Base-by-base conservation (phyloP, 257 asterid species). In the Hygrophila difformis region DNA sequence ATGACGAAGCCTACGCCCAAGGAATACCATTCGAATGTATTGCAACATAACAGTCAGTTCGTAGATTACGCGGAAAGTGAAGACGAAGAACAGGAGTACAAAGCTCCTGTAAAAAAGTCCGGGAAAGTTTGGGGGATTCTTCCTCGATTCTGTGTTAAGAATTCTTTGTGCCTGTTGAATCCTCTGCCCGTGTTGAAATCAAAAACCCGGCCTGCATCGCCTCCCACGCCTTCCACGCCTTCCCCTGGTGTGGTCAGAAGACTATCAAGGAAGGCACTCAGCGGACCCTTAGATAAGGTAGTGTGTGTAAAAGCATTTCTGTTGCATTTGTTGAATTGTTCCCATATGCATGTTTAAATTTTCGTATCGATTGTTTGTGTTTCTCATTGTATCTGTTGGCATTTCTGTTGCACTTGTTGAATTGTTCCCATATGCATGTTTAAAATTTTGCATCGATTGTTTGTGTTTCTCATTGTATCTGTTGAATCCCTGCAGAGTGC, bases 221-320 rank as follows among this genome's bases (percentile, higher is more conserved):
- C 31, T 26, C 31, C 31, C 4, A 26, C 76, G 8, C 33, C 73
- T 21, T 75, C 87, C 18, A 59, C 74, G 8, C 77, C 93, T 60
- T 41, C 78, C 4, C 59, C 55, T 8, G 59, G 22, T 35, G 81
- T 77, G 4, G 68, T 68, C 52, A 60, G 70, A 26, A 67, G 85
- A 68, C 47, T 81, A 35, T 50, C 81, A n/a, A 74, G 93, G 70
- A 82, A 69, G 44, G 79, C 96, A 0, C 77, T 62, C 37, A 91
- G 99, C 62, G 99, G 99, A 47, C 96, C 99, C 49, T 76, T 91
- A 21, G 84, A 77, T 43, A 82, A 80, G 95, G 95, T 85, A 65
- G 10, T 37, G 21, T 60, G 23, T 37, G 13, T 18, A 0, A 22
- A 10, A 12, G 24, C 12, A 2, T 12, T 14, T 24, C 24, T 45